Percentiles rank a stretch among this genome's conserved stretches.
phyloP scores from a whole-genome alignment of 495 filamentous ascomycete genomes.

The Penicillium malachiteum region DNA sequence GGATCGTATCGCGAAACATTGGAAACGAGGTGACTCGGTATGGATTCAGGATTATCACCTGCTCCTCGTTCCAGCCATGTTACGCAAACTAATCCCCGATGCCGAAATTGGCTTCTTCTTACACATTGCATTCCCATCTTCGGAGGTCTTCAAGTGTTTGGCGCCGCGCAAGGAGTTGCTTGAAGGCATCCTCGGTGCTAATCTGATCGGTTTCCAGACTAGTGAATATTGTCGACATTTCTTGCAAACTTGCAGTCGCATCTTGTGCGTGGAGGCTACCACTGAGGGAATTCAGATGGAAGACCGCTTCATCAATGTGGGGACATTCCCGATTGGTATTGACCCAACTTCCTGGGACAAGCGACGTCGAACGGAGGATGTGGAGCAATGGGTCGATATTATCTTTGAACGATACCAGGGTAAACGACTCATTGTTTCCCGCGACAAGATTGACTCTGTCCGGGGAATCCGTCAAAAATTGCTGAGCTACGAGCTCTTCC shows the following conservation, averaged over 20 bases:
- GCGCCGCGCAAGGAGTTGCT: conserved; percentile 80
- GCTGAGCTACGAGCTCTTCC: conserved; percentile 86
- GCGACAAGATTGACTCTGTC: conserved; percentile 90
- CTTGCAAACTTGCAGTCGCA: conserved; percentile 85
- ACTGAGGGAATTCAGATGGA: conserved; percentile 87
- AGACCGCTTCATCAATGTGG: conserved; percentile 85
- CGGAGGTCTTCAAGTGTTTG: conserved; percentile 89
- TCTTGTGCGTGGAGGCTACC: conserved; percentile 83
- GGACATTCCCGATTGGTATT: conserved; percentile 67
- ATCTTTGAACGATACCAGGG: conserved; percentile 77
- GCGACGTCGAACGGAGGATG: conserved; percentile 69
- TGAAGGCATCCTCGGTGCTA: conserved; percentile 87
- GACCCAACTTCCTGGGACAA: conserved; percentile 72
- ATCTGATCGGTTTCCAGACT: conserved; percentile 89
- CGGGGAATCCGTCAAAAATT: conserved; percentile 90
- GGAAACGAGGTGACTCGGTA: conserved; percentile 85
- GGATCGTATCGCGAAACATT: conserved; percentile 81
- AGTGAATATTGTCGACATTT: conserved; percentile 91
- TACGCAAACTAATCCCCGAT: conserved; percentile 79
- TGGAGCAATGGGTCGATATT: conserved; percentile 71
- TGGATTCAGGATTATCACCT: conserved; percentile 97
- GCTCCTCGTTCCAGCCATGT: conserved; percentile 85
- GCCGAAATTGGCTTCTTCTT: conserved; percentile 94
- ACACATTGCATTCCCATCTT: conserved; percentile 92
- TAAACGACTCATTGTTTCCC: conserved; percentile 85